Evolutionary conservation across 352 stramenopile genomes (phyloP).

Genomic region (Peronospora destructor): DNA sequence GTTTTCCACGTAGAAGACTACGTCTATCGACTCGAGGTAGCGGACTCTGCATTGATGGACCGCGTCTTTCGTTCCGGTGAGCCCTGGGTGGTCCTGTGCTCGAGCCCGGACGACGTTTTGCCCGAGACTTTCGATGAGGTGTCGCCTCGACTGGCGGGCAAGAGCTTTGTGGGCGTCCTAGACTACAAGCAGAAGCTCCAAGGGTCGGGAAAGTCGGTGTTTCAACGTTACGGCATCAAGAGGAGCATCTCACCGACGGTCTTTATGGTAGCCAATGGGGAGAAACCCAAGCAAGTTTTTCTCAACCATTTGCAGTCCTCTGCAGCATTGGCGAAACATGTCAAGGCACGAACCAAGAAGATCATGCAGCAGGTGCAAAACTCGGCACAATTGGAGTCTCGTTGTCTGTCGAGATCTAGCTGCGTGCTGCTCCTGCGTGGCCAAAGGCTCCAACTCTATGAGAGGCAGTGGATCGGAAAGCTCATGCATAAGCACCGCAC

Average conservation of each 20-base stretch:
- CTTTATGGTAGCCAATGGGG: conserved; percentile 73
- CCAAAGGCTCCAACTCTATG: conserved; percentile 45
- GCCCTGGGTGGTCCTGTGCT: conserved; percentile 76
- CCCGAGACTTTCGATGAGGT: conserved; percentile 69
- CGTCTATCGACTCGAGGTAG: conserved; percentile 60
- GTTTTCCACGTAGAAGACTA: conserved; percentile 51
- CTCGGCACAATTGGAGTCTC: conserved; percentile 53
- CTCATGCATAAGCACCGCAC: conserved; percentile 53
- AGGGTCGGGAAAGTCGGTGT: conserved; percentile 46
- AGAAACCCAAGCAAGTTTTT: conserved; percentile 71
- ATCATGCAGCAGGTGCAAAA: conserved; percentile 50
- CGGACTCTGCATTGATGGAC: conserved; percentile 41
- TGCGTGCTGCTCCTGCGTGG: conserved; percentile 69
- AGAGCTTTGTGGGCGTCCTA: conserved; percentile 59
- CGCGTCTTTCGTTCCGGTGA: conserved; percentile 77
- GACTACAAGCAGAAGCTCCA: conserved; percentile 63
- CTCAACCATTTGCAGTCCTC: conserved; percentile 55
- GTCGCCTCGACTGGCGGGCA: conserved; percentile 43
- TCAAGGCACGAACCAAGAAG: conserved; percentile 51
- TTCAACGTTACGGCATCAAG: conserved; percentile 56
- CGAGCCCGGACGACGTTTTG: conserved; percentile 55
- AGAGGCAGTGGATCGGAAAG: conserved; percentile 66
- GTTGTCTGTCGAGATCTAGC: conserved; percentile 51
- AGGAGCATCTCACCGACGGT: conserved; percentile 56
- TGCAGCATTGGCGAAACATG: conserved; percentile 53